Conservation (phyloP, 371 early-diverging fungal genomes). For the Mucor sp. region DNA sequence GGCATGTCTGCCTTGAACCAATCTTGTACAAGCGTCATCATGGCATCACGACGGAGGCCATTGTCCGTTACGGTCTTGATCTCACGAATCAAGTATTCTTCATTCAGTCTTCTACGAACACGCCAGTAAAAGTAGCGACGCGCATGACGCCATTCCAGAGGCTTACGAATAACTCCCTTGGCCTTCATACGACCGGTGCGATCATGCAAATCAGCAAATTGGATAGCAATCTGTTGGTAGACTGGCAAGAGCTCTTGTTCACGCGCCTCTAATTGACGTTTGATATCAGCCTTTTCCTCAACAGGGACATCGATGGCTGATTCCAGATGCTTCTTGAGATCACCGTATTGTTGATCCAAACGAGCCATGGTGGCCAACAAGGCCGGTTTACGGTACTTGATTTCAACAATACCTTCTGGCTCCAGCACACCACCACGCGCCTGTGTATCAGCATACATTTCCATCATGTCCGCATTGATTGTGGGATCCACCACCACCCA, state of each 20-base stretch:
- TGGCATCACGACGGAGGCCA: not conserved
- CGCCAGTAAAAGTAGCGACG: conserved; percentile 95
- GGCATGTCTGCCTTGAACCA: conserved; percentile 8
- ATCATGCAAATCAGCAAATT: conserved; percentile 98
- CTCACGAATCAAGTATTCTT: conserved; percentile 55
- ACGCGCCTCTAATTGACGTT: conserved; percentile 75
- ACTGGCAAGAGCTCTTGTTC: conserved; percentile 88
- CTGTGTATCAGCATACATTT: conserved; percentile 95
- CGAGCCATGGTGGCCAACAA: conserved; percentile 92
- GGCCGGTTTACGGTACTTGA: conserved; percentile 97
- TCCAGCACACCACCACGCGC: conserved; percentile 97
- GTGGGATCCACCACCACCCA: conserved; percentile 99
- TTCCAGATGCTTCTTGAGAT: conserved; percentile 66
- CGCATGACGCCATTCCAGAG: conserved; percentile 81
- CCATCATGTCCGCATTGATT: conserved; percentile 97
- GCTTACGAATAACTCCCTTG: conserved; percentile 85
- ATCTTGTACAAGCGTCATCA: not conserved
- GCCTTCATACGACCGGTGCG: conserved; percentile 94
- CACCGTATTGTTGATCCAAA: conserved; percentile 75
- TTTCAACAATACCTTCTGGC: conserved; percentile 97
- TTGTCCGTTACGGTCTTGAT: not conserved
- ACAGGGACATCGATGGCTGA: conserved; percentile 44
- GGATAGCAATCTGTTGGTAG: conserved; percentile 91
- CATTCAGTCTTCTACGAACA: conserved; percentile 76
- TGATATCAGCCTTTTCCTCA: conserved; percentile 63